Evolutionary conservation across 192 early-diverging fungal species (phyloP), one percentile per base, ranked within the genome.

Genomic region (Coemansia sp.): DNA sequence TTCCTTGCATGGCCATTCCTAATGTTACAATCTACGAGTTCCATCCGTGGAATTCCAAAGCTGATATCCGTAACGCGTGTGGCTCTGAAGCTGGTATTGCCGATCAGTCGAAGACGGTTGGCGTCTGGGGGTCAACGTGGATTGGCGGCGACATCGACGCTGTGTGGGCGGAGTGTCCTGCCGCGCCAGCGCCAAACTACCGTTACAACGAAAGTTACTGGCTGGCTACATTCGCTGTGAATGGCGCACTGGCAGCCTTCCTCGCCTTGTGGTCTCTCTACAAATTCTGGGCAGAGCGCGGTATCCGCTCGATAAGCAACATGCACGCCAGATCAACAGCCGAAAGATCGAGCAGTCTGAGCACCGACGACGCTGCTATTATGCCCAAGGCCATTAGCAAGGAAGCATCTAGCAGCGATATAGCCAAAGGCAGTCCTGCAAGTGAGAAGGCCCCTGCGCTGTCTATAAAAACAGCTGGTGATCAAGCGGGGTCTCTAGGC

Each of bases 131-230:
- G 23, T 25, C 18, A 23, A 62, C 35, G 28, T 66, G 71, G 78
- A 56, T 52, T 7, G 61, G 61, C 61, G 45, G 58, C 26, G 37
- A 61, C 20, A 45, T 61, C 2, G 16, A 21, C 18, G 58, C 66
- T 0, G 37, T 84, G 10, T 86, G 85, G 85, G 84, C 68, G 23
- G 72, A 70, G 62, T 78, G 70, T 42, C 75, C 73, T 1, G 20
- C 42, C 25, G 65, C 72, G 9, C 68, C 69, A 6, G 30, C 65
- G 9, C 68, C 66, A 4, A 71, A 65, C 56, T 81, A 68, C 70
- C 69, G 49, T 31, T 81, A 66, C 52, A 46, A 25, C 40, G 75
- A 77, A 37, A 55, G 67, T 61, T 71, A 70, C 60, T 81, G 69
- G 75, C 25, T 79, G 55, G 84, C 73, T 7, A 68, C 72, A 23